Evolutionary conservation across 1,139 yeast species (phyloP).

Genomic region (Protomyces gravidus): DNA sequence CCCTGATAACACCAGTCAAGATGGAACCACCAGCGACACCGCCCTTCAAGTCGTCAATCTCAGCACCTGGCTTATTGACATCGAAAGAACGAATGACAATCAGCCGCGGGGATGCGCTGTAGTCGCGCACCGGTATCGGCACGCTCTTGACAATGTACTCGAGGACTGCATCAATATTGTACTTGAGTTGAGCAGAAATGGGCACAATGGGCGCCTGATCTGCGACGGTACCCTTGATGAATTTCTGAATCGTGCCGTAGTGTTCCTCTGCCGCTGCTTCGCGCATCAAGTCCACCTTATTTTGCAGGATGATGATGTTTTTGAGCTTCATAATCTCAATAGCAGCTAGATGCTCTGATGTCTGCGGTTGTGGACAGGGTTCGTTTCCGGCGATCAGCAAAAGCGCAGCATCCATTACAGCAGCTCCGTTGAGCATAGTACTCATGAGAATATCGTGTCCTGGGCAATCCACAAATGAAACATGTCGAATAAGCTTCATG

Average conservation of each 20-base stretch:
- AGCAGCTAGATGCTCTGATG: conserved; percentile 98
- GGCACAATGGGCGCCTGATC: conserved; percentile 99
- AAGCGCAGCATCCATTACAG: conserved; percentile 99
- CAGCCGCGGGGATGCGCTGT: conserved; percentile 85
- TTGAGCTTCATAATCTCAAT: conserved; percentile 98
- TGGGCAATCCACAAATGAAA: conserved; percentile 98
- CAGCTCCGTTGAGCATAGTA: conserved; percentile 99
- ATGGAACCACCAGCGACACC: conserved; percentile 99
- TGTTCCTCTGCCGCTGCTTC: conserved; percentile 96
- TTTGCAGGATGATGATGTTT: conserved; percentile 93
- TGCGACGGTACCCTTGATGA: conserved; percentile 84
- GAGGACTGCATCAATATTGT: conserved; percentile 97
- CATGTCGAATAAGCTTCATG: conserved; percentile 87
- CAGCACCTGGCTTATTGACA: conserved; percentile 98
- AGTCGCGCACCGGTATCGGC: conserved; percentile 95
- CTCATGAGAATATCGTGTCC: conserved; percentile 99
- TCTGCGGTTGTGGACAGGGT: conserved; percentile 99
- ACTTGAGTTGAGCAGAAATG: conserved; percentile 96
- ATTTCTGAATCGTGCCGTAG: conserved; percentile 82
- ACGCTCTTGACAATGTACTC: conserved; percentile 92
- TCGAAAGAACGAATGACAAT: conserved; percentile 98
- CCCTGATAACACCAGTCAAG: conserved; percentile 89
- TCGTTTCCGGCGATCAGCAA: conserved; percentile 96
- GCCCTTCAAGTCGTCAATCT: conserved; percentile 93
- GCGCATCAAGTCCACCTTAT: conserved; percentile 97